Base-by-base conservation (phyloP, 352 stramenopile species). In the Elongisporangium senticosum region DNA sequence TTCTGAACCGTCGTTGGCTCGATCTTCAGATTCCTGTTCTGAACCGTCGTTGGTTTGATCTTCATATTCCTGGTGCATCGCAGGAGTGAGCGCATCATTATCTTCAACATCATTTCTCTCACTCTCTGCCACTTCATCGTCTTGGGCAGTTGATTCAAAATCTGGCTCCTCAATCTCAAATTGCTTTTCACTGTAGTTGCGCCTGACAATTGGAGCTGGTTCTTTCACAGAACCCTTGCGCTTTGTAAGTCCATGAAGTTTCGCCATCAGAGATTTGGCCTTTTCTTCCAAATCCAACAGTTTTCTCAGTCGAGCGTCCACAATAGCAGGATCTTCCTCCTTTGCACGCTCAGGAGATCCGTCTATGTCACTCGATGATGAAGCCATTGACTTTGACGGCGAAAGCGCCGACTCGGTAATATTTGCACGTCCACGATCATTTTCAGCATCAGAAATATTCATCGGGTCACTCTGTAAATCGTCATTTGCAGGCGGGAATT, bases 201-300 rank as follows among this genome's bases (percentile, higher is more conserved):
- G 69, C 56, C 20, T 72, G 68, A 28, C 56, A 57, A 74, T 55
- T 33, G 10, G 10, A 17, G 8, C 33, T 43, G 13, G 11, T 43
- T 43, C 33, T 14, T 17, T 43, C 3, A 43, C 33, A 67, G 19
- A 74, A 55, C 4, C 53, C 49, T 47, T 61, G 50, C 40, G 69
- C 56, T 23, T 74, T 71, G 43, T 58, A 57, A 76, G 58, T 24
- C 71, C 56, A 14, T 74, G 56, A 21, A 76, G 62, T 28, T 65
- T 76, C 20, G 51, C 58, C 50, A 76, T 43, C 33, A 43, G 11
- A 43, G 33, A 43, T 43, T 43, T 43, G 40, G 11, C 63, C 51
- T 21, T 39, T 3, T 37, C 53, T 51, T 20, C 33, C 60, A 24
- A 22, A 14, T 37, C 22, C 33, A 20, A 20, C 2, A 15, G 6